Evolutionary conservation across 306 rosid species (phyloP).

Genomic region (Echinosophora koreensis): DNA sequence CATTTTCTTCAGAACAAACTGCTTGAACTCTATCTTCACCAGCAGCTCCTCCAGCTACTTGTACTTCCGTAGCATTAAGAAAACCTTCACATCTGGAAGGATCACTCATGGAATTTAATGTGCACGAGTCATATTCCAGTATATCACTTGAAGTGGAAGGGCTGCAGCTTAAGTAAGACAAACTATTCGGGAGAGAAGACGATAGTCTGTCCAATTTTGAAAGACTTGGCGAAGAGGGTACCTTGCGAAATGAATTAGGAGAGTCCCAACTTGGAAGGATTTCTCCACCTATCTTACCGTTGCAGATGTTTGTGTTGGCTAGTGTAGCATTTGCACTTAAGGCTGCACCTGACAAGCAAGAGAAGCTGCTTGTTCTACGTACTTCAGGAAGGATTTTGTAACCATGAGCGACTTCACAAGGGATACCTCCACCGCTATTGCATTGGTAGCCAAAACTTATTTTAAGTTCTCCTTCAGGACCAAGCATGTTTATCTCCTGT

Average conservation of each 20-base stretch:
- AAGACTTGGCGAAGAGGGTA: conserved; percentile 80
- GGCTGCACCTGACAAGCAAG: conserved; percentile 99
- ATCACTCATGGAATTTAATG: conserved; percentile 62
- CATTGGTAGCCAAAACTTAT: conserved; percentile 98
- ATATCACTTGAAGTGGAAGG: conserved; percentile 70
- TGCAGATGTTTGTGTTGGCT: conserved; percentile 95
- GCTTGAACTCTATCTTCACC: conserved; percentile 99
- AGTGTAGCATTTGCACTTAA: conserved; percentile 95
- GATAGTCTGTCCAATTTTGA: conserved; percentile 81
- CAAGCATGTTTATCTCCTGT: conserved; percentile 58
- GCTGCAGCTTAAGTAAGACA: conserved; percentile 89
- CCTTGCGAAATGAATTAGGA: conserved; percentile 88
- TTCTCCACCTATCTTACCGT: conserved; percentile 88
- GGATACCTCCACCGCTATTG: conserved; percentile 55
- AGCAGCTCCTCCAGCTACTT: conserved; percentile 99
- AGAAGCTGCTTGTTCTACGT: conserved; percentile 84
- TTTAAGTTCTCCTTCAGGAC: conserved; percentile 80
- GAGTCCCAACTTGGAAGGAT: conserved; percentile 98
- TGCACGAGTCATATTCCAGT: conserved; percentile 72
- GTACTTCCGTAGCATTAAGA: conserved; percentile 81
- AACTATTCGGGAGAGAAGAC: conserved; percentile 78
- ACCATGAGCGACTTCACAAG: conserved; percentile 53
- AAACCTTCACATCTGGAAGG: conserved; percentile 78
- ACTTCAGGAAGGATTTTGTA: conserved; percentile 58
- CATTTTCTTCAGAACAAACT: conserved; percentile 97